Conservation (phyloP, 345 rosid genomes). For the Psidium friedrichsthalianum region DNA sequence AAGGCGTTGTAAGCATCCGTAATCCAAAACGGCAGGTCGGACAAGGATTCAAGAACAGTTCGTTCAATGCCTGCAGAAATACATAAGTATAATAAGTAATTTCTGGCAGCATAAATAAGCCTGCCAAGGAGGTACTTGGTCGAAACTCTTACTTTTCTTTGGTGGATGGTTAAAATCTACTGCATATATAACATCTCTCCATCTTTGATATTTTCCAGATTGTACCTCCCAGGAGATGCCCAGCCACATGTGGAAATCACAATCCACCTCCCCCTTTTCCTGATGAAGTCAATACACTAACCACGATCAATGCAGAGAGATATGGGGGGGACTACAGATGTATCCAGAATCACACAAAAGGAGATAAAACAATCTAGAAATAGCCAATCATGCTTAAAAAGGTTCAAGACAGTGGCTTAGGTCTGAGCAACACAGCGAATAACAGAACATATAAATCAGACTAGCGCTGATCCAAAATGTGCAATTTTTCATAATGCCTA, state of each 20-base stretch:
- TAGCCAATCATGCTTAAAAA: not conserved
- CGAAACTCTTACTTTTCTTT: conserved; percentile 61
- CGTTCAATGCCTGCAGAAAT: conserved; percentile 85
- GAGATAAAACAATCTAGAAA: not conserved
- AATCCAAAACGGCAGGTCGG: conserved; percentile 89
- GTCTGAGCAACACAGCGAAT: not conserved
- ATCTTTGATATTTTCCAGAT: conserved; percentile 93
- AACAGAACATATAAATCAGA: not conserved
- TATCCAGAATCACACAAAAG: not conserved
- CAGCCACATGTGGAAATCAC: conserved; percentile 95
- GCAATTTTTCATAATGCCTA: conserved; percentile 9
- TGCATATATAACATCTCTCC: conserved; percentile 96
- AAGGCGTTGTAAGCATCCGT: conserved; percentile 93
- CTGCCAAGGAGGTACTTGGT: conserved; percentile 3
- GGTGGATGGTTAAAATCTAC: conserved; percentile 94
- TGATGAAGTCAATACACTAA: conserved; percentile 5
- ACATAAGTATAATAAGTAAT: not conserved
- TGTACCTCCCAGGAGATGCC: conserved; percentile 93
- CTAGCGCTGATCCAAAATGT: not conserved
- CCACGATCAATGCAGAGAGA: not conserved
- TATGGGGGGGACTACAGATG: not conserved
- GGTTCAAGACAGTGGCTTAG: not conserved
- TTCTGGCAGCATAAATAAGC: not conserved
- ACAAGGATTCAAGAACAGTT: conserved; percentile 78
- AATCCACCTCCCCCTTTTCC: conserved; percentile 96